Evolutionary conservation across 2,329 filamentous ascomycete species (phyloP).

Genomic region (Beauveria medogensis): DNA sequence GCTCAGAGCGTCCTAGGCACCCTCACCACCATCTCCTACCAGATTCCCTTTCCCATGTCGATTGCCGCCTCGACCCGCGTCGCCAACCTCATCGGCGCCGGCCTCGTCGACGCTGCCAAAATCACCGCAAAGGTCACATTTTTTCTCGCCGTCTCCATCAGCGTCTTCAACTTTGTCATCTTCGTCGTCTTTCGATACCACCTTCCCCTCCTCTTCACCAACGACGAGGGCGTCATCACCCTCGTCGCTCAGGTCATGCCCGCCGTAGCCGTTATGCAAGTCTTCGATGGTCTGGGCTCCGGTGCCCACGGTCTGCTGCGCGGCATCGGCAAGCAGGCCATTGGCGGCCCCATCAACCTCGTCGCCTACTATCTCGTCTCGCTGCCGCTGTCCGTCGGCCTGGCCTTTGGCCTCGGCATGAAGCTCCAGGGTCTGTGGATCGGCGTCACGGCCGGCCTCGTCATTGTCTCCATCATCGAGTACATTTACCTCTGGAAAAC

Average conservation of each 20-base stretch:
- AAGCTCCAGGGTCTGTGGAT: constrained; percentile 74
- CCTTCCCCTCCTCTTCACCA: constrained; percentile 73
- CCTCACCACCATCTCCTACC: constrained; percentile 72
- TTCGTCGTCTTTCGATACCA: constrained; percentile 60
- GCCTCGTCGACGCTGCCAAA: constrained; percentile 70
- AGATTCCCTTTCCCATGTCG: constrained; percentile 84
- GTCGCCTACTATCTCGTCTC: constrained; percentile 81
- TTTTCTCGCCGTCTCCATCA: constrained; percentile 58
- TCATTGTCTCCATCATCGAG: constrained; percentile 45
- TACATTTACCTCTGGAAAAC: constrained; percentile 43
- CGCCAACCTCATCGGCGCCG: constrained; percentile 86
- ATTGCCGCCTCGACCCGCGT: constrained; percentile 84
- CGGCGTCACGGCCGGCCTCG: constrained; percentile 65
- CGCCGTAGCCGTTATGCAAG: constrained; percentile 78
- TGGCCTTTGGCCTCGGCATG: constrained; percentile 71
- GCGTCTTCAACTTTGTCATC: constrained; percentile 67
- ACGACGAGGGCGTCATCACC: constrained; percentile 59
- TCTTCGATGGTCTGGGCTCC: constrained; percentile 75
- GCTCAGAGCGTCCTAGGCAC: constrained; percentile 82
- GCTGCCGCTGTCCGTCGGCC: constrained; percentile 72
- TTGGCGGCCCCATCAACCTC: constrained; percentile 84
- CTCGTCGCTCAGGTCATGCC: constrained; percentile 66
- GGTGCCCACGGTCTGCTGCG: constrained; percentile 79
- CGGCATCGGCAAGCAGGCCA: constrained; percentile 78
- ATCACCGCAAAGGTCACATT: constrained; percentile 68